A percentile compares a stretch with the other conserved stretches of the same genome.
Conservation (phyloP, 306 rosid species). For the Quercus mongolica region DNA sequence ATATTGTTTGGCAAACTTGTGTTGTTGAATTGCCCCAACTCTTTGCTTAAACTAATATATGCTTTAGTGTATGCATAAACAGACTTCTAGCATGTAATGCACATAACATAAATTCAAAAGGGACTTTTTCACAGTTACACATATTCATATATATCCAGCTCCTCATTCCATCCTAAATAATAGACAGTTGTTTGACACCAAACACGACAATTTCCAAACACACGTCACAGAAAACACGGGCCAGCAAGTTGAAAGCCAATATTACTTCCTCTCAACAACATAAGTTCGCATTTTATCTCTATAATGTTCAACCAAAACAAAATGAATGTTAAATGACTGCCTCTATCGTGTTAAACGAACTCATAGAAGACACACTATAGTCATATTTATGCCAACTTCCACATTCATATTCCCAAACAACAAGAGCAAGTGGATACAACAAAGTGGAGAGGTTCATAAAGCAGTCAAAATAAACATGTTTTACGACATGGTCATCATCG, state of each 20-base stretch:
- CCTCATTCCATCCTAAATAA: background rate
- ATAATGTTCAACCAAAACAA: background rate
- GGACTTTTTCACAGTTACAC: too few relatives aligned
- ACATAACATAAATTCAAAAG: background rate
- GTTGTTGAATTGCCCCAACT: background rate
- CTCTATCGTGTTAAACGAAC: conserved; percentile 5
- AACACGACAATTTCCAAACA: background rate
- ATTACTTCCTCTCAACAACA: background rate
- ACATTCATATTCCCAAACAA: conserved; percentile 14
- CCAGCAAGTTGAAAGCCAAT: background rate
- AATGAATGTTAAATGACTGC: background rate
- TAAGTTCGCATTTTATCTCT: background rate
- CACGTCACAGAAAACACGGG: background rate
- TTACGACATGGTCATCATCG: conserved; percentile 3
- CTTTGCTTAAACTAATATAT: background rate
- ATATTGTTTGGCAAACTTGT: background rate
- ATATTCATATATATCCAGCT: background rate
- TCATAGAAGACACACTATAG: background rate
- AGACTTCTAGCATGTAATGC: background rate
- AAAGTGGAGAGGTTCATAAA: background rate
- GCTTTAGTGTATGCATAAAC: background rate
- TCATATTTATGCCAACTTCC: conserved; percentile 3
- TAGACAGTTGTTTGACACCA: background rate
- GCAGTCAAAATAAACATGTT: background rate
- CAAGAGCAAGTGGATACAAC: background rate